Conservation (phyloP, 495 filamentous ascomycete genomes). For the Tuber umbilicatum region DNA sequence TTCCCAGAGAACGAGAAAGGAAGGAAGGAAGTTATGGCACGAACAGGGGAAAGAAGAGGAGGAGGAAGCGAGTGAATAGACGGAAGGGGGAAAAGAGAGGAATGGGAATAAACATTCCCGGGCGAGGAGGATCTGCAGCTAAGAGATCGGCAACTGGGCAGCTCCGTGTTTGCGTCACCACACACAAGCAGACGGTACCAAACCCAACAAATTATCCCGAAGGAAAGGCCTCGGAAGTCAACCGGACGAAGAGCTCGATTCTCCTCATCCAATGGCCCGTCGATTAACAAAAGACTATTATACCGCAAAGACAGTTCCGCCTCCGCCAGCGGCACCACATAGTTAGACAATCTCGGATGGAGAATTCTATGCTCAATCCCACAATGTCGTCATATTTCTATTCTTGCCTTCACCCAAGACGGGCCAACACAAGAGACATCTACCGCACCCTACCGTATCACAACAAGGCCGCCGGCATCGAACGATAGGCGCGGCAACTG, state of each 20-base stretch:
- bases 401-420: background rate
- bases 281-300: background rate
- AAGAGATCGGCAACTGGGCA: background rate
- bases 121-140: background rate
- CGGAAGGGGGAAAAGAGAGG: background rate
- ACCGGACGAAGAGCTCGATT: background rate
- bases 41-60: background rate
- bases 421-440: background rate
- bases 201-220: background rate
- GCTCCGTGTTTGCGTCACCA: background rate
- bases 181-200: background rate
- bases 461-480: background rate
- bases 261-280: background rate
- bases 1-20: background rate
- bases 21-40: background rate
- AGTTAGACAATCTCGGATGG: too few species aligned
- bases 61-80: background rate
- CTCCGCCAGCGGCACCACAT: background rate
- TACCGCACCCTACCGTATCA: background rate
- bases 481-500: background rate
- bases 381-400: conserved; percentile 4
- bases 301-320: background rate
- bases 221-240: background rate
- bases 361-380: background rate
- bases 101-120: background rate